Percentiles rank a stretch among this genome's conserved stretches.
Conservation (phyloP, 371 early-diverging fungal genomes). For the Mortierella sp. region DNA sequence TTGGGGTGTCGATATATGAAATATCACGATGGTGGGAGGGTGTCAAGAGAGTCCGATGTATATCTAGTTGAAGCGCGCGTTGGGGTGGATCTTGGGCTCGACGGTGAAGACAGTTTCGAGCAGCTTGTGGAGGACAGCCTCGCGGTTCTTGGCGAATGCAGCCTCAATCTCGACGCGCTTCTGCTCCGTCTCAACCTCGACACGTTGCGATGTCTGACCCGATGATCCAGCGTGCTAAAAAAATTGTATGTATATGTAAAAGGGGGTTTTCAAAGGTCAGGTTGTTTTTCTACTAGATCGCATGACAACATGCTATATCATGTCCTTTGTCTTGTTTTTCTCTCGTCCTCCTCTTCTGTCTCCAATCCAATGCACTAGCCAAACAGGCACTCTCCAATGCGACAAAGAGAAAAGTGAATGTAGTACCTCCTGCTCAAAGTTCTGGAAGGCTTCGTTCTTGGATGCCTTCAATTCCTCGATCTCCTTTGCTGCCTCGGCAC, state of each 20-base stretch:
- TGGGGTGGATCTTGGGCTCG: conserved; percentile 78
- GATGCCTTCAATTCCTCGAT: conserved; percentile 88
- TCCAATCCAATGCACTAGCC: background rate
- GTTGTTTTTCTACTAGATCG: background rate
- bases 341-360: background rate
- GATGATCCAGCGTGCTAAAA: conserved; percentile 82
- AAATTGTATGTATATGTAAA: background rate
- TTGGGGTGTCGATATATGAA: background rate
- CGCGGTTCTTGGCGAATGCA: conserved; percentile 78
- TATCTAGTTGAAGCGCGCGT: conserved; percentile 60
- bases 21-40: background rate
- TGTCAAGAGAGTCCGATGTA: background rate
- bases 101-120: conserved; percentile 81
- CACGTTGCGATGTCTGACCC: conserved; percentile 76
- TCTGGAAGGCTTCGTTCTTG: conserved; percentile 87
- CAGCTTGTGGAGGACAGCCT: conserved; percentile 78
- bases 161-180: conserved; percentile 79
- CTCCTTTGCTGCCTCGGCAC: conserved; percentile 93
- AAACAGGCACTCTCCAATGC: background rate
- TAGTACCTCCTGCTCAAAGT: conserved; percentile 84
- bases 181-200: conserved; percentile 85
- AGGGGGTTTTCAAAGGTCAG: background rate
- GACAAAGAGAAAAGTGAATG: background rate
- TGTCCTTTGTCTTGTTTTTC: background rate
- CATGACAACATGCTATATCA: background rate